These are phyloP conservation scores for Phoma sp. DNA, from an alignment of 2,329 filamentous ascomycete species.

Conservation along the genomic window DNA sequence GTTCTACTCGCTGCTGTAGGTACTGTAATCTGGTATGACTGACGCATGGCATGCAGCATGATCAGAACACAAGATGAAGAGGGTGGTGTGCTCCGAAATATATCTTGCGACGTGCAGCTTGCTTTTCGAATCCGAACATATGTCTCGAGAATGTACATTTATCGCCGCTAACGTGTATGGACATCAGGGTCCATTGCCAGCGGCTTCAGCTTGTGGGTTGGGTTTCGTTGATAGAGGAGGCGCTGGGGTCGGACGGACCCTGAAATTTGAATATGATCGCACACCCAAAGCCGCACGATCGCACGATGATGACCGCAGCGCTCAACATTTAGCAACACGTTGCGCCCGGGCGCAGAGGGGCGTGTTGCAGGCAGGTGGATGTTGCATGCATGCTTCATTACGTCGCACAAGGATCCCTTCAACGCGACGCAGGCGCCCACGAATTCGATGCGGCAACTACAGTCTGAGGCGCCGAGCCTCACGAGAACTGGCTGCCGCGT, in stretches of 20 bases:
- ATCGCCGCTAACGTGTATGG: background rate
- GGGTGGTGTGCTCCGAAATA: slow-evolving; percentile 9
- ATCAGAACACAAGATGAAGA: slow-evolving; percentile 19
- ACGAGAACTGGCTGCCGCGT: slow-evolving; percentile 22
- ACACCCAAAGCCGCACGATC: slow-evolving; percentile 6
- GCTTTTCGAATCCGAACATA: slow-evolving; percentile 6
- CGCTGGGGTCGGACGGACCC: background rate
- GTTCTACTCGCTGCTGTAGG: no score
- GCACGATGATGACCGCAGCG: background rate
- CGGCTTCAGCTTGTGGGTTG: background rate
- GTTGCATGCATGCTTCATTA: slow-evolving; percentile 15
- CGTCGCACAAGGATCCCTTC: slow-evolving; percentile 7
- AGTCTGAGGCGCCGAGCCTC: slow-evolving; percentile 18
- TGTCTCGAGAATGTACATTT: background rate
- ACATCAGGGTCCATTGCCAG: slow-evolving; percentile 1
- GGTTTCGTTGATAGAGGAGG: background rate
- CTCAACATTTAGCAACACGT: background rate
- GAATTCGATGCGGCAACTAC: slow-evolving; percentile 18
- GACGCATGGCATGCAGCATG: slow-evolving; percentile 10
- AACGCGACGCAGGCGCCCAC: slow-evolving; percentile 12
- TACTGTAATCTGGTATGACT: slow-evolving; percentile 15
- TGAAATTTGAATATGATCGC: background rate
- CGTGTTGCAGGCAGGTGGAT: slow-evolving; percentile 9
- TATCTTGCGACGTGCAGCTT: slow-evolving; percentile 11
- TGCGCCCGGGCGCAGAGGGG: slow-evolving; percentile 2